Base-by-base conservation (phyloP, 257 asterid genomes). In the Solanum peruvianum region DNA sequence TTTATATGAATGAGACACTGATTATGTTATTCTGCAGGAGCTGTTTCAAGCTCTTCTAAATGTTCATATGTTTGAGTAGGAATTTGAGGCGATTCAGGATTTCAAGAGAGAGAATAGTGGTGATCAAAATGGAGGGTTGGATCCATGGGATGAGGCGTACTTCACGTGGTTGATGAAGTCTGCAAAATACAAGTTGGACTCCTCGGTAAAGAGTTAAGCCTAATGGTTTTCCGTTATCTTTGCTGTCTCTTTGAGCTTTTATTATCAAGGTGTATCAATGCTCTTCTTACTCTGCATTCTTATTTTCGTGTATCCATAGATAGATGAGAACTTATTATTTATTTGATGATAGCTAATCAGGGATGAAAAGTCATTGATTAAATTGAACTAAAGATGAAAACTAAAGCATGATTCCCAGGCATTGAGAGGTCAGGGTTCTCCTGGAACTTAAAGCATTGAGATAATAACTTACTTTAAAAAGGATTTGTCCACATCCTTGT, bases 81-180 rank as follows among this genome's bases (percentile, higher is more conserved):
- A 97, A 91, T 93, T 92, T 83, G 91, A 91, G 91, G 91, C 90
- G 75, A 93, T 97, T 76, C 86, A 86, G 93, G 89, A 92, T 71
- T 95, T 94, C 91, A 97, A 94, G 94, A 91, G 91, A 89, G 92
- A 87, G 69, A 93, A 82, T 83, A 70, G 37, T 82, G 93, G 93
- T 49, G 91, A 86, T 82, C 87, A 86, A 42, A 87, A 86, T 87
- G 94, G 89, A 85, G 96, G 92, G 88, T 91, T 97, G 92, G 96
- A 95, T 88, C 99, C 99, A 13, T 97, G 99, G 99, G 99, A 97
- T 88, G 99, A 95, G 93, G 90, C 98, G 84, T 95, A 95, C 90
- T 94, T 87, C 89, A 92, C 99, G 2, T 89, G 95, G 88, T 87
- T 94, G 94, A 95, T 97, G 98, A 97, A 94, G 90, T 91, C 97